phyloP scores from a whole-genome alignment of 805 yeast genomes.

The Wickerhamiella brachini region DNA sequence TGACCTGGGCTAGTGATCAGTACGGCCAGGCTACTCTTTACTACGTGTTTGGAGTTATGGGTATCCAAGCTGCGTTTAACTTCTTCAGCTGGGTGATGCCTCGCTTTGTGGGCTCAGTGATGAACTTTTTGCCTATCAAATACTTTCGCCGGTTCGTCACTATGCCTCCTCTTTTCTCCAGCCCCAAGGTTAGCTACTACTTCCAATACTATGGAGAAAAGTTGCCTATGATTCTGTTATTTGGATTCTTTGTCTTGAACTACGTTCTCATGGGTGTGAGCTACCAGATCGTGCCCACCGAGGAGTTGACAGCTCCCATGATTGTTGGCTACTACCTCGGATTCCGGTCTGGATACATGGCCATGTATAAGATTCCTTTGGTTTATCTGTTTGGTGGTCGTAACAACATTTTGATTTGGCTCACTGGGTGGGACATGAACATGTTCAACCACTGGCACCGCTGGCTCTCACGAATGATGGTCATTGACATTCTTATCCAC shows the following conservation, averaged over 20 bases:
- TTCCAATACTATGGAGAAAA: not conserved
- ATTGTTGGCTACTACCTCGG: slow-evolving; percentile 16
- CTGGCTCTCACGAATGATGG: slow-evolving; percentile 37
- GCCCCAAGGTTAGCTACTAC: not conserved
- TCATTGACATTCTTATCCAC: slow-evolving; percentile 38
- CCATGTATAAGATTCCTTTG: slow-evolving; percentile 30
- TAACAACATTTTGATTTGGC: slow-evolving; percentile 47
- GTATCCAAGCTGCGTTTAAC: slow-evolving; percentile 3
- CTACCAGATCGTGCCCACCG: slow-evolving; percentile 4
- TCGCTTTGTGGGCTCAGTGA: not conserved
- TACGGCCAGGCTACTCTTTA: slow-evolving; percentile 5
- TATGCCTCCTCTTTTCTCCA: slow-evolving; percentile 2
- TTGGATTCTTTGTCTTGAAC: slow-evolving; percentile 15
- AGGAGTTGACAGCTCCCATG: slow-evolving; percentile 30
- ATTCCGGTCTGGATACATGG: slow-evolving; percentile 24
- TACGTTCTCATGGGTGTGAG: slow-evolving; percentile 2
- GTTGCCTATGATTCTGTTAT: slow-evolving; percentile 18
- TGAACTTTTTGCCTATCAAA: not conserved
- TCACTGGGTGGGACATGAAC: slow-evolving; percentile 47
- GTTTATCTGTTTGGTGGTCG: slow-evolving; percentile 47
- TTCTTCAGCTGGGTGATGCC: slow-evolving; percentile 6
- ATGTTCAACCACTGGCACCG: slow-evolving; percentile 46
- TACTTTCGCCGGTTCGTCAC: slow-evolving; percentile 2
- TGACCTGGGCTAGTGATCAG: not conserved
- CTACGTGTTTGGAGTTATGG: slow-evolving; percentile 6